phyloP scores from a whole-genome alignment of 2,329 filamentous ascomycete species.

The Penicillium sp. region DNA sequence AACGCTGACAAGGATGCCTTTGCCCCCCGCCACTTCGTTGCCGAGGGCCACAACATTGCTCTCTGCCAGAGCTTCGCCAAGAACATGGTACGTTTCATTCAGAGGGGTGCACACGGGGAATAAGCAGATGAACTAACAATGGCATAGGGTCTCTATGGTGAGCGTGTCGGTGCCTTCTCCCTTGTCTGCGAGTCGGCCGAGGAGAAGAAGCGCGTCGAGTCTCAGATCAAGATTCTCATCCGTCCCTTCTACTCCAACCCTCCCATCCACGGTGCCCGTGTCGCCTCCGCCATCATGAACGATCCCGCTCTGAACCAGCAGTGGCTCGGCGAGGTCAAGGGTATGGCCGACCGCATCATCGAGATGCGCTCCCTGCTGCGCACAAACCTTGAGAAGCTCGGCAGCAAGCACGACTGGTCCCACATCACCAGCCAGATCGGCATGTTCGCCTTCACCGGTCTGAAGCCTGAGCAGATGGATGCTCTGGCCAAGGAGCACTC shows the following conservation, averaged over 20 bases:
- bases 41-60: slow-evolving; percentile 85
- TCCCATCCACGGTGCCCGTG: slow-evolving; percentile 91
- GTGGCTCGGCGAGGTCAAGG: slow-evolving; percentile 97
- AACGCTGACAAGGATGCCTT: slow-evolving; percentile 92
- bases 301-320: slow-evolving; percentile 82
- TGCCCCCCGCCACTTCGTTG: slow-evolving; percentile 88
- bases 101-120: no score
- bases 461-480: slow-evolving; percentile 90
- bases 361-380: slow-evolving; percentile 94
- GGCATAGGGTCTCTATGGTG: slow-evolving; percentile 85
- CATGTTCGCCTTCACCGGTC: slow-evolving; percentile 98
- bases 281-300: slow-evolving; percentile 91
- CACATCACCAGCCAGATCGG: slow-evolving; percentile 99
- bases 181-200: slow-evolving; percentile 82
- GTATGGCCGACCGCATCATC: slow-evolving; percentile 99
- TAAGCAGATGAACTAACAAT: neutral
- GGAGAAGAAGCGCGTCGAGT: slow-evolving; percentile 95
- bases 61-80: slow-evolving; percentile 96
- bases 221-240: slow-evolving; percentile 97
- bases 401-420: slow-evolving; percentile 96
- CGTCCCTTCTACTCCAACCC: slow-evolving; percentile 98
- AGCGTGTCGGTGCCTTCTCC: slow-evolving; percentile 97
- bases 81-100: slow-evolving; percentile 77
- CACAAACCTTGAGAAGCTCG: slow-evolving; percentile 91
- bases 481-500: slow-evolving; percentile 91